Evolutionary conservation across 257 asterid genomes (phyloP).

Genomic region (Solanum chiquidenum): DNA sequence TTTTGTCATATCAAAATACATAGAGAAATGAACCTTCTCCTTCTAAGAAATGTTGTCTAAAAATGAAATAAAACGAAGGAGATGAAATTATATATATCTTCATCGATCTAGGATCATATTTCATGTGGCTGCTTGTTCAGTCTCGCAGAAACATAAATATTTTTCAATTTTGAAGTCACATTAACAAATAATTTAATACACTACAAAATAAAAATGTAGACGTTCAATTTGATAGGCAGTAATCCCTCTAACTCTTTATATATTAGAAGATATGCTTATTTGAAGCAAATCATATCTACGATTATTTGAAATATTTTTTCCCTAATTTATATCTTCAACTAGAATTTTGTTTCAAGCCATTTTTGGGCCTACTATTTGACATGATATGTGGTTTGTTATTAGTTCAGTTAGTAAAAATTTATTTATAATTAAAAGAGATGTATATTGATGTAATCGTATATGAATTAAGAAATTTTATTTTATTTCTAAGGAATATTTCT

Average conservation of each 20-base stretch:
- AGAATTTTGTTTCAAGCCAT: not conserved
- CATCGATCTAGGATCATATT: not conserved
- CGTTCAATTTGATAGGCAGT: not conserved
- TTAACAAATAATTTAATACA: too few relatives aligned
- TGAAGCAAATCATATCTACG: not conserved
- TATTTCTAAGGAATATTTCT: not conserved
- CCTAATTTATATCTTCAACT: not conserved
- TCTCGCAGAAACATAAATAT: too few relatives aligned
- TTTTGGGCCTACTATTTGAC: not conserved
- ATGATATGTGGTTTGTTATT: not conserved
- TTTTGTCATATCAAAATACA: not conserved
- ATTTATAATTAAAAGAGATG: not conserved
- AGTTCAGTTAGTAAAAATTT: too few relatives aligned
- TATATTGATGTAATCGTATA: not conserved
- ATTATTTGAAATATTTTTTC: too few relatives aligned
- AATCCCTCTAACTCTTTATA: not conserved
- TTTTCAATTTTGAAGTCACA: not conserved
- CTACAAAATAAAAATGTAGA: too few relatives aligned
- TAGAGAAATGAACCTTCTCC: not conserved
- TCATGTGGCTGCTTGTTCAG: too few relatives aligned
- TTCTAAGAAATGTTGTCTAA: not conserved
- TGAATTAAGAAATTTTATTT: too few relatives aligned
- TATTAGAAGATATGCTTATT: too few relatives aligned
- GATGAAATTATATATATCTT: not conserved
- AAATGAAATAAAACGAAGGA: too few relatives aligned